Evolutionary conservation across 352 stramenopile genomes (phyloP), one percentile per base, ranked within the genome.

Genomic region (Phytophthora pisi): DNA sequence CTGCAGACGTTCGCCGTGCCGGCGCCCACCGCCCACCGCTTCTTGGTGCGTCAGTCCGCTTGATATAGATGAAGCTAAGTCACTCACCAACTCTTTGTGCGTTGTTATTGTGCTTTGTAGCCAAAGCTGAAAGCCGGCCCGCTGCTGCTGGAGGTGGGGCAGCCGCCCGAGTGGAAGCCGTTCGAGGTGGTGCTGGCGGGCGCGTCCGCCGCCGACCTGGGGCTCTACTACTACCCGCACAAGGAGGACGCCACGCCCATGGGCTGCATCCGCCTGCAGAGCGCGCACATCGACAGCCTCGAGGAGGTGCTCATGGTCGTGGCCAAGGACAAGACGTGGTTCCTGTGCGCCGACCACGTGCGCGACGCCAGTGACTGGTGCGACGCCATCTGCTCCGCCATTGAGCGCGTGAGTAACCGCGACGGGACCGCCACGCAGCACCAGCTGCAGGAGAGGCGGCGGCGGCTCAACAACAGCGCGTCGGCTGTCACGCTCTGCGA

Each of bases 281-380:
- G 68, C 24, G 84, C 84, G 0, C 85, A 90, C 43, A 78, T 92
- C 9, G 86, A 94, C 52, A 76, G 86, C 45, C 66, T 93, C 10
- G 86, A 72, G 53, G 86, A 93, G 59, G 82, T 93, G 15, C 49
- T 93, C 57, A 92, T 92, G 79, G 79, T 94, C 40, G 75, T 91
- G 28, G 88, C 84, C 40, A 75, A 78, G 15, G 82, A 92, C 68
- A 86, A 90, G 66, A 92, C 84, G 57, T 94, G 84, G 86, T 94
- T 92, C 57, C 74, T 94, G 18, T 94, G 86, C 34, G 84, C 84
- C 3, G 78, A 88, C 30, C 65, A 83, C 42, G 75, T 68, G 1
- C 78, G 75, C 8, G 84, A 89, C 3, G 84, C 84, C 7, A 78
- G 58, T 31, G 81, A 92, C 36, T 94, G 86, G 86, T 73, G 76